phyloP scores from a whole-genome alignment of 805 yeast species.

The Sporopachydermia quercuum region DNA sequence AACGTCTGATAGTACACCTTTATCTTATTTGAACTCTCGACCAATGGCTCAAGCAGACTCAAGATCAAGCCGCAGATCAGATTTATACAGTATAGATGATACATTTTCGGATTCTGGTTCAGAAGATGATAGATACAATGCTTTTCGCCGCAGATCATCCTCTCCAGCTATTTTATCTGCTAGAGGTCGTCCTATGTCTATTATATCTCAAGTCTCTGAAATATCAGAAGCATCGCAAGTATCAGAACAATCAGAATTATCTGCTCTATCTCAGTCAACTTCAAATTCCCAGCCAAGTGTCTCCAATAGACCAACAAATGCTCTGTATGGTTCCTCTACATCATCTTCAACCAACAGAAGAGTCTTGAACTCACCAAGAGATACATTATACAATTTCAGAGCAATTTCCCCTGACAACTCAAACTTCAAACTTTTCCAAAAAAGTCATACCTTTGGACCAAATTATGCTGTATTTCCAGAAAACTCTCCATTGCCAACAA shows the following conservation, averaged over 20 bases:
- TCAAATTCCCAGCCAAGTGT: slow-evolving; percentile 1
- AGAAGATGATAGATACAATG: not conserved
- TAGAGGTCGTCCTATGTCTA: not conserved
- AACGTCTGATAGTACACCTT: too few species aligned
- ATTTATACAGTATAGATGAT: not conserved
- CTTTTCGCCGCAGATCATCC: not conserved
- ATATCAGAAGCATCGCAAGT: not conserved
- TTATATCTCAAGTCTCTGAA: not conserved
- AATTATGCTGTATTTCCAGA: not conserved
- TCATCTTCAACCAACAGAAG: too few species aligned
- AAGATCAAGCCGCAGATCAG: not conserved
- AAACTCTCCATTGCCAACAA: not conserved
- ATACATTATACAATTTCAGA: not conserved
- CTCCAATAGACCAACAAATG: not conserved
- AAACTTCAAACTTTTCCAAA: not conserved
- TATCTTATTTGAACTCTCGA: not conserved
- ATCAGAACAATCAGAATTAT: not conserved
- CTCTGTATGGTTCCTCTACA: too few species aligned
- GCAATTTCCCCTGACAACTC: not conserved
- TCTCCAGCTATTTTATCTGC: not conserved
- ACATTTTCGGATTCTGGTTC: not conserved
- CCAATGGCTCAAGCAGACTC: not conserved
- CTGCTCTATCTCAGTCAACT: not conserved
- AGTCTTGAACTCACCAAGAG: too few species aligned
- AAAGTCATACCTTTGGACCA: not conserved